Evolutionary conservation across 495 filamentous ascomycete species (phyloP).

Genomic region (Daldinia childiae): DNA sequence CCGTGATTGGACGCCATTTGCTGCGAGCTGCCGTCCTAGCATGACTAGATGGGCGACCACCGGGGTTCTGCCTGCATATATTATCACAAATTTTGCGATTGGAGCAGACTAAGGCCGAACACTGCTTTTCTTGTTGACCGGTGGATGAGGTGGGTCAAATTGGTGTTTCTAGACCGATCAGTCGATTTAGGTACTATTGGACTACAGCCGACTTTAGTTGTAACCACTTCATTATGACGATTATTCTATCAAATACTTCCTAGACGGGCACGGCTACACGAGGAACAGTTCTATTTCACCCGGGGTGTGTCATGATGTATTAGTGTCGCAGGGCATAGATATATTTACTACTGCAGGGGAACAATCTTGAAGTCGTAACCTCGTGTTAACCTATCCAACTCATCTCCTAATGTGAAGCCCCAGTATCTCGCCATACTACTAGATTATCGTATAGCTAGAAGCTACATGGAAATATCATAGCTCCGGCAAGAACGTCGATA

Average conservation of each 20-base stretch:
- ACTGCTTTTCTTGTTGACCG: neutral
- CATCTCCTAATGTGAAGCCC: neutral
- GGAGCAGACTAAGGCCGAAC: neutral
- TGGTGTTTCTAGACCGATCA: too few species aligned
- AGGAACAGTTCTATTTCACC: neutral
- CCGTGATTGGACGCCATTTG: slow-evolving; percentile 23
- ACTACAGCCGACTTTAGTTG: neutral
- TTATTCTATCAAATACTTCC: neutral
- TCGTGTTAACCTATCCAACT: neutral
- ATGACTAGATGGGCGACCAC: neutral
- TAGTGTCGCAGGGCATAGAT: neutral
- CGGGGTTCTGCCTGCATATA: neutral
- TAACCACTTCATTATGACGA: neutral
- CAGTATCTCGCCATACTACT: neutral
- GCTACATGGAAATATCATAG: neutral
- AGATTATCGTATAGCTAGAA: neutral
- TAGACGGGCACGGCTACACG: neutral
- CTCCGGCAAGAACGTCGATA: slow-evolving; percentile 19
- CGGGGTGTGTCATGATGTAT: neutral
- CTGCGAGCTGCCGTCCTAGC: slow-evolving; percentile 16
- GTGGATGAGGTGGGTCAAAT: neutral
- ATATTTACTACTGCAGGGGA: neutral
- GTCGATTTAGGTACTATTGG: neutral
- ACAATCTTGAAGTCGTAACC: neutral
- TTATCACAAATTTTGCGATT: neutral